Percentiles rank a stretch among this genome's conserved stretches.
Evolutionary conservation across 2,329 filamentous ascomycete species (phyloP).

Genomic region (Diaporthe citri): DNA sequence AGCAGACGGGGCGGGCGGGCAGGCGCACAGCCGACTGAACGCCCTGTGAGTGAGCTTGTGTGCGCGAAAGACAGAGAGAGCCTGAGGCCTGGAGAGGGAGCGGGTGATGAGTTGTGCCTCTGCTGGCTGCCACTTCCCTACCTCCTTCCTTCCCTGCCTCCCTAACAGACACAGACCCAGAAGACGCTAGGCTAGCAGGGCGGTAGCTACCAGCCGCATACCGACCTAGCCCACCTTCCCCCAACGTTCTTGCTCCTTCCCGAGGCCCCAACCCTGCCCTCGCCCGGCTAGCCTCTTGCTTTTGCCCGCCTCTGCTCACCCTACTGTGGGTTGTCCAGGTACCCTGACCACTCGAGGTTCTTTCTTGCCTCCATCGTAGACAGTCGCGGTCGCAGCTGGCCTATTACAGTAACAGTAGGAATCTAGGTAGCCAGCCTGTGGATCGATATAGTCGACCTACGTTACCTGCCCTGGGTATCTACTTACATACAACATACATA

Average conservation of each 20-base stretch:
- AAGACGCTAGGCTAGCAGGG: slow-evolving; percentile 2
- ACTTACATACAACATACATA: not conserved
- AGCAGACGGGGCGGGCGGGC: not conserved
- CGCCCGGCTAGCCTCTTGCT: slow-evolving; percentile 6
- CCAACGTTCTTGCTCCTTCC: slow-evolving; percentile 25
- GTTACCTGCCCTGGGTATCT: not conserved
- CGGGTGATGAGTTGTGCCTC: not conserved
- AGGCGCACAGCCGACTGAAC: not conserved
- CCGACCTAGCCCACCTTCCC: not conserved
- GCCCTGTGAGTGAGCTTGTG: not conserved
- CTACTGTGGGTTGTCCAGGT: not conserved
- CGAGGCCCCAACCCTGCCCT: slow-evolving; percentile 1
- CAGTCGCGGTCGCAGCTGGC: slow-evolving; percentile 20
- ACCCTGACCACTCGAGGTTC: not conserved
- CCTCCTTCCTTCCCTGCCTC: not conserved
- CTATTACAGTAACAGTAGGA: not conserved
- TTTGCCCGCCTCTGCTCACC: not conserved
- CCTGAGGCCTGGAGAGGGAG: not conserved
- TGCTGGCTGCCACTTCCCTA: slow-evolving; percentile 23
- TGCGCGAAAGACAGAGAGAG: too few species aligned
- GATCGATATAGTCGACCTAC: not conserved
- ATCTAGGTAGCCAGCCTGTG: not conserved
- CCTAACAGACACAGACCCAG: not conserved
- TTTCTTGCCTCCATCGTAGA: slow-evolving; percentile 11
- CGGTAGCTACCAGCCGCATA: slow-evolving; percentile 20